Evolutionary conservation across 441 rosid genomes (phyloP).

Genomic region (Syzygium malaccense): DNA sequence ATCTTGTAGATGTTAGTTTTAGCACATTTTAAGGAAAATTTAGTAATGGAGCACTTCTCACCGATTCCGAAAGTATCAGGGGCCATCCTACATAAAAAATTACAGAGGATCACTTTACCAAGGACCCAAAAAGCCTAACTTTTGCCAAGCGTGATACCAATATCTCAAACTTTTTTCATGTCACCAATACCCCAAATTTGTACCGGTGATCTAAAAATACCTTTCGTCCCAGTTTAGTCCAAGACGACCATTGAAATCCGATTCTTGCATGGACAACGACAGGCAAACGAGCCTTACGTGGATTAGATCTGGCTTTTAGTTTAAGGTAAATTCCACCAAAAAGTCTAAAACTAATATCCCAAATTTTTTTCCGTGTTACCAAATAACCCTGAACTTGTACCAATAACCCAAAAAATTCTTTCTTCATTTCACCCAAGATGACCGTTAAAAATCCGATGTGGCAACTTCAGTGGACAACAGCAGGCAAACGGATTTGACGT

Average conservation of each 20-base stretch:
- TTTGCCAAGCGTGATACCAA: fast-evolving
- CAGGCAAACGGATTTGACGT: not conserved
- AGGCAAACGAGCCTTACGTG: not conserved
- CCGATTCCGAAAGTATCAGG: too few species aligned
- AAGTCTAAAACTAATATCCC: not conserved
- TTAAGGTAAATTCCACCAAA: not conserved
- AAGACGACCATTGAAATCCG: not conserved
- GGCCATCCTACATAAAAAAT: not conserved
- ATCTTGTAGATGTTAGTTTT: not conserved
- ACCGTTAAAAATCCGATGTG: too few species aligned
- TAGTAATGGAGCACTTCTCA: not conserved
- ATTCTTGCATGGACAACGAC: not conserved
- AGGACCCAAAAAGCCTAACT: not conserved
- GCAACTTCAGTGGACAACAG: fast-evolving
- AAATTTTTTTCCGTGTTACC: not conserved
- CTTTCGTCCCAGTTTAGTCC: not conserved
- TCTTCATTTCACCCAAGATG: not conserved
- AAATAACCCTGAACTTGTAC: not conserved
- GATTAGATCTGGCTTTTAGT: not conserved
- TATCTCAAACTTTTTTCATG: not conserved
- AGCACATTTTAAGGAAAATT: not conserved
- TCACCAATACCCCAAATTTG: too few species aligned
- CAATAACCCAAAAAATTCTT: not conserved
- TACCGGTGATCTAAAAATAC: not conserved
- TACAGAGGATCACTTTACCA: not conserved